Base-by-base conservation (phyloP, 1,284 basidiomycete genomes). In the Ustilago bromivora region DNA sequence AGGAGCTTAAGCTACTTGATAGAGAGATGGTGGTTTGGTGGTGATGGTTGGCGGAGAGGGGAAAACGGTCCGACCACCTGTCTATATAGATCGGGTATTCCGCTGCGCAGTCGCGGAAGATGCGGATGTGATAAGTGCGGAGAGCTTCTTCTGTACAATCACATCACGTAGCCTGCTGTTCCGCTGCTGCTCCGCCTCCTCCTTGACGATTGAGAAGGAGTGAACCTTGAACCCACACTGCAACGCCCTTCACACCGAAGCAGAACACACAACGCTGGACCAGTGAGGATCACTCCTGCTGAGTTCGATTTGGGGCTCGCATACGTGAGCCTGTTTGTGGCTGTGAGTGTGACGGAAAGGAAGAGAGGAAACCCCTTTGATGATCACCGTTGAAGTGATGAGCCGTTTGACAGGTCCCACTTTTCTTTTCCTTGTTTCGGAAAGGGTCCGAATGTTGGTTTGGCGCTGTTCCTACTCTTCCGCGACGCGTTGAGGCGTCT, bases 401-500 rank as follows among this genome's bases (percentile, higher is more conserved):
- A 70, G 67, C 46, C 13, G 19, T 53, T 70, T 64, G 67, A 64
- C 61, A 70, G 57, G 52, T 63, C 10, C 3, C 36, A 52, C n/a
- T 28, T 36, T 19, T 28, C n/a, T 32, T 28, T 17, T 13, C 17
- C 23, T 32, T 8, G 34, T n/a, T 31, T 32, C 31, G 47, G 28
- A 46, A 19, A n/a, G 35, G 28, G 19, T 52, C n/a, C 32, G 38
- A 70, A 63, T 71, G 69, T 71, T 71, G 55, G 43, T 62, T 41
- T 54, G 41, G 49, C 55, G 23, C 31, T n/a, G 4, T 12, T 31
- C 28, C 31, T 38, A 0, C n/a, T 28, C 23, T 23, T 66, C 59
- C 66, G 66, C 59, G 66, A 54, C 66, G 66, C 66, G 66, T 51
- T 51, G 23, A 23, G 47, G 28, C 19, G 19, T 43, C 12, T 15